Percentiles rank a stretch among this genome's conserved stretches.
These are phyloP conservation scores for Collybia nuda DNA, from an alignment of 768 basidiomycete genomes.

Conservation along the genomic window DNA sequence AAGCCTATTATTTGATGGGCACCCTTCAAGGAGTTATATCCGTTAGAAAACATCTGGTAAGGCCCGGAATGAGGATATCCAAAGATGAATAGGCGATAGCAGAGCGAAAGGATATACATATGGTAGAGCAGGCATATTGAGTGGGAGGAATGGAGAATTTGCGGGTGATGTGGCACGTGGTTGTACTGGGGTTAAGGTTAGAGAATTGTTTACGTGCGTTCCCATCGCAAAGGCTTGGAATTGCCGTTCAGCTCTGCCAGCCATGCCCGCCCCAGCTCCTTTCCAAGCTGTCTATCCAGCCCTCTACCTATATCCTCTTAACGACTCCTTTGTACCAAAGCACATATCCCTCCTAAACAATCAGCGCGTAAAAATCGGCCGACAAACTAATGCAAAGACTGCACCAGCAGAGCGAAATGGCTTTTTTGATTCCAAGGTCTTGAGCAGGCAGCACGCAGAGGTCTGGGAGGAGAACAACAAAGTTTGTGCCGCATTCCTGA, in stretches of 20 bases:
- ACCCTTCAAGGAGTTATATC: no score
- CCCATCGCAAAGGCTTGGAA: constrained; percentile 6
- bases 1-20: no score
- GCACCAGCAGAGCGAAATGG: constrained; percentile 91
- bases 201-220: constrained; percentile 12
- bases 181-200: constrained; percentile 12
- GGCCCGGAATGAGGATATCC: no score
- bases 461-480: constrained; percentile 93
- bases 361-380: constrained; percentile 85
- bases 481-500: constrained; percentile 40
- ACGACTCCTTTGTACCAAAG: constrained; percentile 93
- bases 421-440: constrained; percentile 94
- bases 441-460: constrained; percentile 94
- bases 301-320: constrained; percentile 84
- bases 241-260: constrained; percentile 12
- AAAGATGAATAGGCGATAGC: no score
- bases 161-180: neutral
- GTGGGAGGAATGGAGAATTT: neutral
- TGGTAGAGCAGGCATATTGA: neutral
- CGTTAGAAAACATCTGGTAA: no score
- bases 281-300: constrained; percentile 34
- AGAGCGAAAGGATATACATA: no score
- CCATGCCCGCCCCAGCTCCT: constrained; percentile 27
- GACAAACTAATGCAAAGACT: constrained; percentile 95
- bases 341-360: constrained; percentile 77